A percentile compares a stretch with the other conserved stretches of the same genome.
phyloP scores from a whole-genome alignment of 768 basidiomycete species.

The Panaeolus papilionaceus region DNA sequence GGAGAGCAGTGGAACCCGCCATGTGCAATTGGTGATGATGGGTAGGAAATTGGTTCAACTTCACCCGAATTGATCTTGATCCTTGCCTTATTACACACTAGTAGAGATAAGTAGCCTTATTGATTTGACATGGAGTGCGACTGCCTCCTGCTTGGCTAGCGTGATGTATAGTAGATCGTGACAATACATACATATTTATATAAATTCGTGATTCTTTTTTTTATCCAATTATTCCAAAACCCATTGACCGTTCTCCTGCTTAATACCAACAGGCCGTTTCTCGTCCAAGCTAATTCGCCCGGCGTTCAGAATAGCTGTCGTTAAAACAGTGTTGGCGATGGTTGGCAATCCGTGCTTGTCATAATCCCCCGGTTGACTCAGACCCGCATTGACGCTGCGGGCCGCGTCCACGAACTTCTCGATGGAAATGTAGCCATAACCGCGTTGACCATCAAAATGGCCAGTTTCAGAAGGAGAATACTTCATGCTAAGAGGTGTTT shows the following conservation, averaged over 20 bases:
- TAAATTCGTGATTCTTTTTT: constrained; percentile 17
- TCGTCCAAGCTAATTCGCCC: constrained; percentile 91
- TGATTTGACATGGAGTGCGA: not conserved
- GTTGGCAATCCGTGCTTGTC: constrained; percentile 86
- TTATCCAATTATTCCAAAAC: constrained; percentile 59
- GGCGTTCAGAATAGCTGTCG: constrained; percentile 89
- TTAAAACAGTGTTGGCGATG: constrained; percentile 86
- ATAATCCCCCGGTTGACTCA: constrained; percentile 70
- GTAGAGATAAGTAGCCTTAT: not conserved
- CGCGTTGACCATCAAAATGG: constrained; percentile 93
- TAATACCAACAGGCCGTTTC: constrained; percentile 83
- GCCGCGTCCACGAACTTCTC: constrained; percentile 92
- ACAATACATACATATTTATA: not conserved
- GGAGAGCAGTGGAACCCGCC: constrained; percentile 3
- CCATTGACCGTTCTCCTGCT: constrained; percentile 69
- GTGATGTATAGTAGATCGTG: not conserved
- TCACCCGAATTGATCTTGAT: constrained; percentile 14
- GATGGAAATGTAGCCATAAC: constrained; percentile 91
- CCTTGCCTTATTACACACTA: not conserved
- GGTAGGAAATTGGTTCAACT: constrained; percentile 10
- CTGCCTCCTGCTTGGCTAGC: constrained; percentile 2
- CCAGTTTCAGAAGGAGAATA: constrained; percentile 92
- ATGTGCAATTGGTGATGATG: constrained; percentile 7
- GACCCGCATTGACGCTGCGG: constrained; percentile 76
- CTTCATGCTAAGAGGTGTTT: constrained; percentile 73